These are phyloP conservation scores for Hemileccinum rubropunctum DNA, from an alignment of 768 basidiomycete species.

Conservation along the genomic window DNA sequence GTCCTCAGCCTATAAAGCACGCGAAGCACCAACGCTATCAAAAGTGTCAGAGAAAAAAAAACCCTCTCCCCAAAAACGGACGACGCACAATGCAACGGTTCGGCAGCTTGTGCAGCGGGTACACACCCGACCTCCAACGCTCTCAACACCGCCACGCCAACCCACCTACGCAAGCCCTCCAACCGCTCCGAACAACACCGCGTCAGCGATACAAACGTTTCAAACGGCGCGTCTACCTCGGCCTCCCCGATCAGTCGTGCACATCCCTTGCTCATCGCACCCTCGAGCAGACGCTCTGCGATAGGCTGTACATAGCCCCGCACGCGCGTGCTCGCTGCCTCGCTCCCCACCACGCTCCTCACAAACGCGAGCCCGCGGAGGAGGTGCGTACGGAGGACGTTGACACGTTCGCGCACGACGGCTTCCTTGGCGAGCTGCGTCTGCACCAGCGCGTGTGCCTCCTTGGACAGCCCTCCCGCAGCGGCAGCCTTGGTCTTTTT, in stretches of 20 bases:
- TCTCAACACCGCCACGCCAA: constrained; percentile 83
- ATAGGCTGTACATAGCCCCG: constrained; percentile 55
- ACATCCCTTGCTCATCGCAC: constrained; percentile 54
- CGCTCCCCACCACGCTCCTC: constrained; percentile 47
- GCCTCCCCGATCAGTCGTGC: constrained; percentile 55
- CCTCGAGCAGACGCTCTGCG: constrained; percentile 58
- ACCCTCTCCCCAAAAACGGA: background rate
- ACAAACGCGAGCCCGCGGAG: constrained; percentile 71
- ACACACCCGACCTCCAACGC: constrained; percentile 62
- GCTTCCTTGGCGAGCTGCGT: constrained; percentile 83
- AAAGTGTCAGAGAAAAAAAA: background rate
- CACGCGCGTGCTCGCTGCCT: constrained; percentile 42
- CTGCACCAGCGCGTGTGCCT: constrained; percentile 79
- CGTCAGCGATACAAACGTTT: constrained; percentile 74
- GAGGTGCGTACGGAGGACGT: constrained; percentile 49
- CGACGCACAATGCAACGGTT: constrained; percentile 50
- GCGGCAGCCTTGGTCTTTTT: constrained; percentile 58
- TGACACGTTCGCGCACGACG: constrained; percentile 59
- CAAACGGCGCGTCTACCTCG: constrained; percentile 43
- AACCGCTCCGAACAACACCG: constrained; percentile 72
- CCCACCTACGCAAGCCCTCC: constrained; percentile 62
- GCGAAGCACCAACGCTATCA: constrained; percentile 71
- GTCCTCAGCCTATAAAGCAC: constrained; percentile 82
- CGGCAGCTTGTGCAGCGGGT: constrained; percentile 69
- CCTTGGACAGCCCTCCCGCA: constrained; percentile 63